Percentiles rank a stretch among this genome's conserved stretches.
Evolutionary conservation across 2,329 filamentous ascomycete species (phyloP).

Genomic region (Neospermospora avenae): DNA sequence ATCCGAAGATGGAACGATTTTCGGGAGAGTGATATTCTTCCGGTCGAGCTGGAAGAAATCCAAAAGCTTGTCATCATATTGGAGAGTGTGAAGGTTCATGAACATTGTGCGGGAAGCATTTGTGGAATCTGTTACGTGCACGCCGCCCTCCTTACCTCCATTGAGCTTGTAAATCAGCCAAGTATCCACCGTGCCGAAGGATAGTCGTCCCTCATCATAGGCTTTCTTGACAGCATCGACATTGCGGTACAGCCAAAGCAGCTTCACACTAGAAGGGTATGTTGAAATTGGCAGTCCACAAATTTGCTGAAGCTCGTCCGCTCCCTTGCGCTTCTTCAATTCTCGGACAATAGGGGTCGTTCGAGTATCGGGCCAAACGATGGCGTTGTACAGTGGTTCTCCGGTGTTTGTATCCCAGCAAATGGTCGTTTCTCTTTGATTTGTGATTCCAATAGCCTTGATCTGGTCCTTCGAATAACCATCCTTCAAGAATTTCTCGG

Average conservation of each 20-base stretch:
- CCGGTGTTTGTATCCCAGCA: constrained; percentile 78
- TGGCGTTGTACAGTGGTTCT: constrained; percentile 74
- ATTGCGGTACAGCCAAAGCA: constrained; percentile 74
- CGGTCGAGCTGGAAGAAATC: constrained; percentile 72
- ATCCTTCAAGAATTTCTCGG: constrained; percentile 62
- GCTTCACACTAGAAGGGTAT: constrained; percentile 75
- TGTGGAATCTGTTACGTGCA: constrained; percentile 74
- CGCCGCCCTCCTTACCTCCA: constrained; percentile 60
- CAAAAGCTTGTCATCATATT: constrained; percentile 71
- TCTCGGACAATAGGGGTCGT: constrained; percentile 69
- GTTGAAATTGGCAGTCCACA: constrained; percentile 79
- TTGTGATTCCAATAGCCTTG: constrained; percentile 71
- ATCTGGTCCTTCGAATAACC: constrained; percentile 68
- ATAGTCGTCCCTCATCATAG: constrained; percentile 67
- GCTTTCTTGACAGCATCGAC: constrained; percentile 62
- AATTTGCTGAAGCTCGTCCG: constrained; percentile 62
- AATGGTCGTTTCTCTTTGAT: constrained; percentile 78
- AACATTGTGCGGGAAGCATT: constrained; percentile 89
- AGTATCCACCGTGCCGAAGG: constrained; percentile 77
- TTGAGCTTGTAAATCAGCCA: constrained; percentile 81
- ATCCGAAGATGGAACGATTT: constrained; percentile 73
- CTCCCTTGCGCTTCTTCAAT: constrained; percentile 62
- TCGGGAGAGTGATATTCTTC: constrained; percentile 68
- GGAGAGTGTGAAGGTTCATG: constrained; percentile 72
- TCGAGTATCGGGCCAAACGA: constrained; percentile 83